These are phyloP conservation scores for Capsicum pubescens DNA, from an alignment of 257 asterid genomes.

Conservation along the genomic window DNA sequence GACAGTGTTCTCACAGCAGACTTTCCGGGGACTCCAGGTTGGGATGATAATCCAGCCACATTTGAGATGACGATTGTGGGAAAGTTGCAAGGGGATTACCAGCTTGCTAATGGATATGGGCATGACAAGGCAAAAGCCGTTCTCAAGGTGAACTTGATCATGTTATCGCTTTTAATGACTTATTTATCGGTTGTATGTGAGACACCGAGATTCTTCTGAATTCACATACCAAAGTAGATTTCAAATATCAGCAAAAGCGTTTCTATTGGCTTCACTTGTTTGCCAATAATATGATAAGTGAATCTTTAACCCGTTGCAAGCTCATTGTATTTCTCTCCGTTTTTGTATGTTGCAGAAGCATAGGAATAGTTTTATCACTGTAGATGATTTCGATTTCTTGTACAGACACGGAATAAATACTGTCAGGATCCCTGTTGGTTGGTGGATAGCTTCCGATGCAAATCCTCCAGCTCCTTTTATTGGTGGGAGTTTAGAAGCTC, in stretches of 20 bases:
- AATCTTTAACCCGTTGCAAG: not conserved
- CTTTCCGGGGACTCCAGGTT: conserved; percentile 73
- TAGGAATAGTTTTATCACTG: conserved; percentile 66
- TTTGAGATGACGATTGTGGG: conserved; percentile 58
- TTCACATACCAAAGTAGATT: not conserved
- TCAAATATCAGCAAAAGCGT: not conserved
- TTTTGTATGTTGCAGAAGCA: conserved; percentile 63
- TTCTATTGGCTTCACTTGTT: not conserved
- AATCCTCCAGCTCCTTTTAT: conserved; percentile 77
- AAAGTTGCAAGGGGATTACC: conserved; percentile 81
- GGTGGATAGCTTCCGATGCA: conserved; percentile 90
- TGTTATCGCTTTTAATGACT: not conserved
- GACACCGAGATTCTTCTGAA: not conserved
- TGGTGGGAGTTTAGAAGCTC: conserved; percentile 74
- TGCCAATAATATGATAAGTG: not conserved
- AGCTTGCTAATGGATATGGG: conserved; percentile 87
- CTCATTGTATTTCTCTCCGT: not conserved
- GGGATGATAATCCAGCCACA: conserved; percentile 92
- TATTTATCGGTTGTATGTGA: not conserved
- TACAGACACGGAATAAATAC: conserved; percentile 73
- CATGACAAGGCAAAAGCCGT: conserved; percentile 60
- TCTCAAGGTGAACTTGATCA: conserved; percentile 51
- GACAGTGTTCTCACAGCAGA: conserved; percentile 74
- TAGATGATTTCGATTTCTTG: conserved; percentile 71
- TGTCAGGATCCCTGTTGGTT: conserved; percentile 89